phyloP scores from a whole-genome alignment of 208 protist species.

The Acanthamoeba lenticulata region DNA sequence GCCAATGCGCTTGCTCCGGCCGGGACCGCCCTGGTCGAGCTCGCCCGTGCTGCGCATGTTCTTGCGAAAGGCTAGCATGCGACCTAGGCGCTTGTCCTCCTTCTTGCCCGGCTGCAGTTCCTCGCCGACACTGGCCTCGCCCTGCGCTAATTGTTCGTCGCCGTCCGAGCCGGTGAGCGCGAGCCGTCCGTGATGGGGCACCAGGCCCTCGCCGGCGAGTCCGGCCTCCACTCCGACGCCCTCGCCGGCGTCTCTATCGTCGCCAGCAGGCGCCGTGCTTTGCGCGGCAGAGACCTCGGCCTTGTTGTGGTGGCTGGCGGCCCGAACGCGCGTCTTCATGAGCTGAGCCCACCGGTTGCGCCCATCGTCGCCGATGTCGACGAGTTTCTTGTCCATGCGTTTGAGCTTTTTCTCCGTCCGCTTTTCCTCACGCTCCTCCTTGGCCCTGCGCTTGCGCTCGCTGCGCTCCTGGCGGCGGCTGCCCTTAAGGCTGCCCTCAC shows the following conservation, averaged over 20 bases:
- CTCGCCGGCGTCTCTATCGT: background rate
- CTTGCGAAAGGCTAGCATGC: background rate
- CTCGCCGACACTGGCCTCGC: background rate
- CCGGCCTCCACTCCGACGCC: no score
- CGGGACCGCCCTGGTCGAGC: background rate
- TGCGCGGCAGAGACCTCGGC: background rate
- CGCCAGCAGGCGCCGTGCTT: background rate
- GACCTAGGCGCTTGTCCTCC: background rate
- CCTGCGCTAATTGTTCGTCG: no score
- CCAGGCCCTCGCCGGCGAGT: no score
- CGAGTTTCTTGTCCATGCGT: constrained; percentile 21
- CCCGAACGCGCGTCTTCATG: background rate
- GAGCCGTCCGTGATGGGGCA: no score
- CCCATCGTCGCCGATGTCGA: background rate
- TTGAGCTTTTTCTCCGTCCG: constrained; percentile 1
- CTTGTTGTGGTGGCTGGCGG: no score
- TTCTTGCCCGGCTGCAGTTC: background rate
- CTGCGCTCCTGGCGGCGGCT: background rate
- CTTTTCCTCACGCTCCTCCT: background rate
- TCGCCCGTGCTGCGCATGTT: background rate
- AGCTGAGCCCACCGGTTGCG: background rate
- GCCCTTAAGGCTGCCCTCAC: background rate
- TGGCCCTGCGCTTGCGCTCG: background rate
- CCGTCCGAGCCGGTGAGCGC: no score
- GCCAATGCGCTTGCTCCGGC: background rate